Conservation (phyloP, 305 asterid genomes). For the Plantago coronopus region DNA sequence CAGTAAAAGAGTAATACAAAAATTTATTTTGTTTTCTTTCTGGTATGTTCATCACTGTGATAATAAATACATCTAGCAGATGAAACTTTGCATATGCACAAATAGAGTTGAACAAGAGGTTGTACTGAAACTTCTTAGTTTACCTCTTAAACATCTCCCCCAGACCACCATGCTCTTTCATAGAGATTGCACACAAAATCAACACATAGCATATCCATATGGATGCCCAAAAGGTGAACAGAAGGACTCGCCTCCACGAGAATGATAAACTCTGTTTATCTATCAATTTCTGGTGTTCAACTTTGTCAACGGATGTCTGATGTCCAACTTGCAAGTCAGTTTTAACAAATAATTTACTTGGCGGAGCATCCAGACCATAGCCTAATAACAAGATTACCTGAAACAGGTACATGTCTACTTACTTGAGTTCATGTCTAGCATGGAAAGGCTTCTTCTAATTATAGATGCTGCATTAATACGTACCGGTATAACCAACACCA, state of each 20-base stretch:
- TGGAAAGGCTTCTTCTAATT: constrained; percentile 6
- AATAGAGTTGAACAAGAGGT: constrained; percentile 12
- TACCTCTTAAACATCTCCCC: constrained; percentile 84
- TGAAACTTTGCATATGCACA: constrained; percentile 11
- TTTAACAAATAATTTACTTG: constrained; percentile 52
- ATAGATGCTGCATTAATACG: constrained; percentile 23
- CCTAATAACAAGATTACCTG: constrained; percentile 76
- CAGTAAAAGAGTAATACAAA: background rate
- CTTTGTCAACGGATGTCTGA: constrained; percentile 31
- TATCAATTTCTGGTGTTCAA: constrained; percentile 25
- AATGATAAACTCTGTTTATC: constrained; percentile 29
- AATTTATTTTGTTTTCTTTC: too few relatives aligned
- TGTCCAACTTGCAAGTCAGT: constrained; percentile 35
- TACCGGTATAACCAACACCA: constrained; percentile 75
- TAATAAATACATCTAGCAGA: constrained; percentile 1
- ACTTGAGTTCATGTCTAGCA: constrained; percentile 7
- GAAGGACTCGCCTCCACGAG: constrained; percentile 53
- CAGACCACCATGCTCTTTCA: constrained; percentile 76
- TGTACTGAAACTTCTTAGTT: background rate
- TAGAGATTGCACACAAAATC: constrained; percentile 55
- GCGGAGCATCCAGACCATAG: constrained; percentile 82
- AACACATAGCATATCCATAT: constrained; percentile 65
- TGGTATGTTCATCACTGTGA: background rate
- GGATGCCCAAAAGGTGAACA: constrained; percentile 63
- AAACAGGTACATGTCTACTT: constrained; percentile 18